Conservation (phyloP, 2,329 filamentous ascomycete genomes). For the Myriosclerotinia duriaeana region DNA sequence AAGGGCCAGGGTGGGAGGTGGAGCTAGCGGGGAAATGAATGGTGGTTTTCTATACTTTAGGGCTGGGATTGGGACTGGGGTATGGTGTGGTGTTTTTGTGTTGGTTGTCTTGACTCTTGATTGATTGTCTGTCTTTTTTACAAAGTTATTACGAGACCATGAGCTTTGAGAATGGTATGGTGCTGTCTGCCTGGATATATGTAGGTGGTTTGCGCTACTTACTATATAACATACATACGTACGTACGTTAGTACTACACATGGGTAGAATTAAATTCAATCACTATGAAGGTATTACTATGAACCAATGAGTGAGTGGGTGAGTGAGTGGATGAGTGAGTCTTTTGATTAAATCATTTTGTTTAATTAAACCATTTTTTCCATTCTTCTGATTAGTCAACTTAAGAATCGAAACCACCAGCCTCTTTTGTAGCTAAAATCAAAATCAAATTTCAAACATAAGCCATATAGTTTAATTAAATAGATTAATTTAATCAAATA, state of each 20-base stretch:
- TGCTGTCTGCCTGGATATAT: conserved; percentile 10
- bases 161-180: conserved; percentile 14
- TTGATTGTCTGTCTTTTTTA: conserved; percentile 7
- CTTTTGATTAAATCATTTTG: no score
- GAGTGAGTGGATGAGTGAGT: no score
- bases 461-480: no score
- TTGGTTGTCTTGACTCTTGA: conserved; percentile 19
- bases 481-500: no score
- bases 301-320: background rate
- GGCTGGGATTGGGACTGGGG: conserved; percentile 5
- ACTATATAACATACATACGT: conserved; percentile 17
- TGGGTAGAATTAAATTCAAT: conserved; percentile 15
- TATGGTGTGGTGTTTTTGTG: conserved; percentile 4
- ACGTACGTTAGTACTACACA: conserved; percentile 15
- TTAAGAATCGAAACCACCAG: no score
- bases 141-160: conserved; percentile 18
- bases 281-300: background rate
- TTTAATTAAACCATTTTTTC: no score
- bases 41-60: conserved; percentile 10
- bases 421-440: no score
- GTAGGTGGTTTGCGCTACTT: conserved; percentile 1
- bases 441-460: no score
- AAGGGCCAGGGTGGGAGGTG: conserved; percentile 5
- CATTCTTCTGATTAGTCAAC: no score
- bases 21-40: conserved; percentile 11